Evolutionary conservation across 108 stramenopile species (phyloP), one percentile per base, ranked within the genome.

Genomic region (Cyclotella kingstonii): DNA sequence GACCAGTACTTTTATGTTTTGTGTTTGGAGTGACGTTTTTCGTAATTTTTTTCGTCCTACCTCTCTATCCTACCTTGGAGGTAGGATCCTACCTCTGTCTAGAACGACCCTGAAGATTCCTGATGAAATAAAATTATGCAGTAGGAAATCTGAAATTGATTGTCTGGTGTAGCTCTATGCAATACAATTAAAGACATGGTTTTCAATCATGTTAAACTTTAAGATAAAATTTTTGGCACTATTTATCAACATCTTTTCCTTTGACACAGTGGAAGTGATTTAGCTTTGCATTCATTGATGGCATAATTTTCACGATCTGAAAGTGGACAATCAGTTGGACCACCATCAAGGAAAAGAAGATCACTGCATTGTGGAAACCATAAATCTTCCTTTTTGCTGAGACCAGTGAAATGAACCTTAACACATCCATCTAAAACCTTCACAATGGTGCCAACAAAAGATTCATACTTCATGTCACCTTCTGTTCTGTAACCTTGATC

Each of bases 291-390:
- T 30, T 68, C 49, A 19, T 19, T 54, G 14, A 54, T 21, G 11
- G 53, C 38, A 18, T 54, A 34, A 38, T 54, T 38, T 22, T 58
- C 56, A 25, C 33, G 49, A 21, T 31, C 47, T 4, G 60, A 55
- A 33, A 54, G 18, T 1, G 65, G 75, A 27, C 48, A 28, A 0
- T 57, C 51, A 14, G 73, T 66, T 54, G 56, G 33, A 11, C 91
- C 91, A 26, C 84, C 86, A 51, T 93, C 91, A n/a, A 85, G 54
- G 35, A 86, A 84, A 1, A 93, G 34, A 51, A 82, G 84, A 19
- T 70, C 54, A 46, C 83, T 81, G 44, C 78, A 55, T 28, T 85
- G 53, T 6, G 64, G 47, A 57, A 89, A 66, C 93, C 93, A 94
- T 10, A 76, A 21, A 58, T 94, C 93, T 35, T 91, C 88, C 27